Percentiles rank a stretch among this genome's conserved stretches.
Evolutionary conservation across 108 stramenopile genomes (phyloP).

Genomic region (Asterionellopsis glacialis): DNA sequence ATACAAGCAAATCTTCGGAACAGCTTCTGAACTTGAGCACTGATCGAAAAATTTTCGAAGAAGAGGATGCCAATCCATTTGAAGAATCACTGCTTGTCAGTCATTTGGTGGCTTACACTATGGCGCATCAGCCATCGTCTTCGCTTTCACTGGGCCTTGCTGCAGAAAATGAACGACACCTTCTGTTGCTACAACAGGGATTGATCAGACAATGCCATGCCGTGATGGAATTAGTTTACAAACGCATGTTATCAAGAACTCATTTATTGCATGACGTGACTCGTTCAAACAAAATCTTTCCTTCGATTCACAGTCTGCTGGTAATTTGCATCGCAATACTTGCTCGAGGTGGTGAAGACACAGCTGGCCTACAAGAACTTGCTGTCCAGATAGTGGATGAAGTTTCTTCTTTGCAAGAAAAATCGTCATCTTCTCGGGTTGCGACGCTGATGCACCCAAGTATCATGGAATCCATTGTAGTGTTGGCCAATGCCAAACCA

Average conservation of each 20-base stretch:
- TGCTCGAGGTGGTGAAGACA: conserved; percentile 3
- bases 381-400: not conserved
- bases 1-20: not conserved
- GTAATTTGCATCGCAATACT: conserved; percentile 7
- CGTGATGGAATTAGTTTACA: too few species aligned
- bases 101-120: conserved; percentile 22
- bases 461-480: conserved; percentile 1
- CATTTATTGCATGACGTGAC: conserved; percentile 13
- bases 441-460: not conserved
- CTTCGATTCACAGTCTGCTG: conserved; percentile 19
- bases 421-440: not conserved
- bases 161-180: too few species aligned
- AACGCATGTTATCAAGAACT: too few species aligned
- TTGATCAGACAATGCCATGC: too few species aligned
- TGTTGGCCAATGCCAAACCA: not conserved
- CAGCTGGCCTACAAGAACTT: not conserved
- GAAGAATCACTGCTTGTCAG: conserved; percentile 26
- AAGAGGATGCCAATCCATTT: conserved; percentile 49
- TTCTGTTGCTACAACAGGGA: too few species aligned
- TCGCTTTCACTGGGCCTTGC: too few species aligned
- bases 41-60: conserved; percentile 56
- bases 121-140: not conserved
- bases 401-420: not conserved
- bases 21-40: conserved; percentile 13
- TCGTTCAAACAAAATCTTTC: conserved; percentile 22